These are phyloP conservation scores for Penicillium malachiteum DNA, from an alignment of 495 filamentous ascomycete species.

Conservation along the genomic window DNA sequence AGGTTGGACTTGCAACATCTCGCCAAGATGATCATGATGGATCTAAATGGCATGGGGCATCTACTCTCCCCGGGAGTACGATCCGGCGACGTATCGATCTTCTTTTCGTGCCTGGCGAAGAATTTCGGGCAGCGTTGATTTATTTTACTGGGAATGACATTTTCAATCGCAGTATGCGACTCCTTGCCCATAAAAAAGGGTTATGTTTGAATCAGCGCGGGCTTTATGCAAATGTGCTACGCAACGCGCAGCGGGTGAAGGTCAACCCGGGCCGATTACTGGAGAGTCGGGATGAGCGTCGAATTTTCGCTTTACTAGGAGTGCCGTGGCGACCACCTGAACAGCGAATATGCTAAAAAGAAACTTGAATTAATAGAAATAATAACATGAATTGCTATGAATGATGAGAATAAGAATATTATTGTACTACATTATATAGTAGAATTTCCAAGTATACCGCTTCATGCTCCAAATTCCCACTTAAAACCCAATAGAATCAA, in stretches of 20 bases:
- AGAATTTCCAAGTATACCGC: too few relatives aligned
- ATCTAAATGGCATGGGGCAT: slow-evolving; percentile 90
- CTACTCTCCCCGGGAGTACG: slow-evolving; percentile 53
- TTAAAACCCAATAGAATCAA: too few relatives aligned
- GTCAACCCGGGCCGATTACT: slow-evolving; percentile 71
- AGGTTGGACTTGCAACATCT: slow-evolving; percentile 49
- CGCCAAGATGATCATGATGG: slow-evolving; percentile 37
- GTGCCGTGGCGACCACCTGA: slow-evolving; percentile 85
- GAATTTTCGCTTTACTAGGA: slow-evolving; percentile 82
- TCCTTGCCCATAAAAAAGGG: slow-evolving; percentile 79
- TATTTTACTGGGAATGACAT: slow-evolving; percentile 98
- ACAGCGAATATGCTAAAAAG: slow-evolving; percentile 64
- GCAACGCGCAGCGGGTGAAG: slow-evolving; percentile 55
- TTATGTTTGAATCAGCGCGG: slow-evolving; percentile 87
- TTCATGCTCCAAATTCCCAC: too few relatives aligned
- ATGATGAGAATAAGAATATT: background rate
- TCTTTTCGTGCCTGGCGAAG: slow-evolving; percentile 74
- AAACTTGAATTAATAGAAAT: background rate
- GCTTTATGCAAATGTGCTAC: slow-evolving; percentile 71
- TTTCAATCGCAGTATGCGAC: slow-evolving; percentile 86
- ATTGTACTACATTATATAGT: background rate
- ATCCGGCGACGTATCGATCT: slow-evolving; percentile 86
- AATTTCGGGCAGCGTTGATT: slow-evolving; percentile 85
- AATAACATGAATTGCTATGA: too few relatives aligned
- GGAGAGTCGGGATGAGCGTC: slow-evolving; percentile 74